Conservation (phyloP, 2,329 filamentous ascomycete genomes). For the Chaetomium globosum region DNA sequence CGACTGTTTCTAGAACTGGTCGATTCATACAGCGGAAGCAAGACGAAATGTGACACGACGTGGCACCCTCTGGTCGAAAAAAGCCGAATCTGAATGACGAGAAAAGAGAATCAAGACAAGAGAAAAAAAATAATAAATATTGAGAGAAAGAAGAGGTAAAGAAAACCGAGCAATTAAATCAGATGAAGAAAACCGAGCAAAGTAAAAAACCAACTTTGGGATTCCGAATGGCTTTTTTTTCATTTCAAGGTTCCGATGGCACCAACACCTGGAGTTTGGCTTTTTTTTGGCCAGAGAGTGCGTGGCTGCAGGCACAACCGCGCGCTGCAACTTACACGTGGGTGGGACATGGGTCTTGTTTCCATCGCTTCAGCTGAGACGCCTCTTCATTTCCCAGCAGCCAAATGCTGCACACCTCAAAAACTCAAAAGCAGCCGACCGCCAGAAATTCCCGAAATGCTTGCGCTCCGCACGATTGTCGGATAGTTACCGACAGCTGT, state of each 20-base stretch:
- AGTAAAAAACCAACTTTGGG: too few species aligned
- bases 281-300: too few species aligned
- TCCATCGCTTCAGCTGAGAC: constrained; percentile 7
- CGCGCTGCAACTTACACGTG: constrained; percentile 19
- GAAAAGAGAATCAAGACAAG: too few species aligned
- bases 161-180: too few species aligned
- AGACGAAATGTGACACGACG: neutral
- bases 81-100: too few species aligned
- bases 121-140: too few species aligned
- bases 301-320: neutral
- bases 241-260: too few species aligned
- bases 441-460: neutral
- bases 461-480: neutral
- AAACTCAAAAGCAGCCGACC: neutral
- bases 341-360: constrained; percentile 7
- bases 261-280: too few species aligned
- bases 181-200: too few species aligned
- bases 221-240: too few species aligned
- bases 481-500: neutral
- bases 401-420: neutral
- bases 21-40: neutral
- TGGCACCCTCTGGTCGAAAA: too few species aligned
- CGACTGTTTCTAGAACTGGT: neutral
- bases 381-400: neutral
- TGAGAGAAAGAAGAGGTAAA: too few species aligned